phyloP scores from a whole-genome alignment of 2,329 filamentous ascomycete genomes.

The Botrytis elliptica region DNA sequence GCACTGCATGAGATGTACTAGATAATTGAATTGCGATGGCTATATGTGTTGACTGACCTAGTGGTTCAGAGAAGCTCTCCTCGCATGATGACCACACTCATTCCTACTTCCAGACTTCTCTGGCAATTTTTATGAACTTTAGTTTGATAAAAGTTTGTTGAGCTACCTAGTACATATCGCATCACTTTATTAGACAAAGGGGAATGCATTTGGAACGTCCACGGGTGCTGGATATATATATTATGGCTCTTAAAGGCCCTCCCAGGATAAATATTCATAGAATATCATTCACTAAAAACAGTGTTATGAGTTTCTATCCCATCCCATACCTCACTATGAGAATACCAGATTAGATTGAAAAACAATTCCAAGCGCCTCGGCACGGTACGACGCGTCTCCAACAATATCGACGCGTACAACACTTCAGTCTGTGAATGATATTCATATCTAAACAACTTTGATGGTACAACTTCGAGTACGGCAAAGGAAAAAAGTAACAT shows the following conservation, averaged over 20 bases:
- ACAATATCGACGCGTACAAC: not conserved
- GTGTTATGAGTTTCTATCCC: not conserved
- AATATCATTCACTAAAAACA: not conserved
- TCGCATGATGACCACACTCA: not conserved
- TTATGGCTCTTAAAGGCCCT: not conserved
- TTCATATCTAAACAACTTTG: not conserved
- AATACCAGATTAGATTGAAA: not conserved
- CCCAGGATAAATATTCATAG: not conserved
- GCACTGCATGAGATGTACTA: not conserved
- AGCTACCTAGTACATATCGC: not conserved
- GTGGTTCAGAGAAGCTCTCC: not conserved
- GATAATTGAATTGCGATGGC: not conserved
- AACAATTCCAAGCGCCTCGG: not conserved
- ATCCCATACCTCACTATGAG: not conserved
- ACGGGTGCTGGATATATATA: not conserved
- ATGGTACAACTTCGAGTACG: not conserved
- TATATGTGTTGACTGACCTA: not conserved
- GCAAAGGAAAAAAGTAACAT: not conserved
- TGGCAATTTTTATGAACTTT: not conserved
- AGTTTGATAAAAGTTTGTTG: not conserved
- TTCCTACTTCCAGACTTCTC: not conserved
- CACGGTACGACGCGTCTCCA: not conserved
- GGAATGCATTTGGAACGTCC: not conserved
- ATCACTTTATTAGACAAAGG: no score
- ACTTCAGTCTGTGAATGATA: not conserved